A percentile compares a stretch with the other conserved stretches of the same genome.
These are phyloP conservation scores for Verticillium nubilum DNA, from an alignment of 2,329 filamentous ascomycete genomes.

Conservation along the genomic window DNA sequence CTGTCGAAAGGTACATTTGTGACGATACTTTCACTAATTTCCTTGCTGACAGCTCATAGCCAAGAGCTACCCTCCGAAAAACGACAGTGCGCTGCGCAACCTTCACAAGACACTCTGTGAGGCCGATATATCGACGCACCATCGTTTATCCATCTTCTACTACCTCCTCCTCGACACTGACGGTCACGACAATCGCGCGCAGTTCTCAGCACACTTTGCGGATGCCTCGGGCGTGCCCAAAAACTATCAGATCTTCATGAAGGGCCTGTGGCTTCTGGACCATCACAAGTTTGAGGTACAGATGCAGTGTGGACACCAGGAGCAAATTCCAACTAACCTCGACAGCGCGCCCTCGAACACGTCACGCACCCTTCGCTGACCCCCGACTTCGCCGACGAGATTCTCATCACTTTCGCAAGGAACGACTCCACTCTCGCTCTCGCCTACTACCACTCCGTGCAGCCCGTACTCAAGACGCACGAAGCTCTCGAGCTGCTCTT, in stretches of 20 bases:
- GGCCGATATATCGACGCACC: constrained; percentile 59
- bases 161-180: constrained; percentile 77
- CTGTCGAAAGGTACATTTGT: constrained; percentile 68
- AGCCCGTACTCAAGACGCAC: constrained; percentile 63
- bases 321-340: background rate
- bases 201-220: constrained; percentile 53
- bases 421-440: constrained; percentile 62
- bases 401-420: constrained; percentile 63
- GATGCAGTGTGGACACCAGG: no score
- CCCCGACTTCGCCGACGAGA: constrained; percentile 79
- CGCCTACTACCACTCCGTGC: constrained; percentile 73
- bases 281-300: constrained; percentile 59
- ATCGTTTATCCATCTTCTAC: constrained; percentile 79
- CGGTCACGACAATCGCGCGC: constrained; percentile 41
- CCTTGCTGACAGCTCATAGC: constrained; percentile 24
- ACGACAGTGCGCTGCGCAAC: constrained; percentile 59
- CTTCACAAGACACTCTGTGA: constrained; percentile 67
- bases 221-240: constrained; percentile 59
- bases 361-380: constrained; percentile 75
- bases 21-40: no score
- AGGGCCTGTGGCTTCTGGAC: constrained; percentile 78
- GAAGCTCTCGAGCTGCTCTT: constrained; percentile 63
- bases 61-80: constrained; percentile 70
- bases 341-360: constrained; percentile 62
- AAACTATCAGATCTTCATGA: constrained; percentile 76